Base-by-base conservation (phyloP, 345 rosid species). In the Rubroshorea leprosula region DNA sequence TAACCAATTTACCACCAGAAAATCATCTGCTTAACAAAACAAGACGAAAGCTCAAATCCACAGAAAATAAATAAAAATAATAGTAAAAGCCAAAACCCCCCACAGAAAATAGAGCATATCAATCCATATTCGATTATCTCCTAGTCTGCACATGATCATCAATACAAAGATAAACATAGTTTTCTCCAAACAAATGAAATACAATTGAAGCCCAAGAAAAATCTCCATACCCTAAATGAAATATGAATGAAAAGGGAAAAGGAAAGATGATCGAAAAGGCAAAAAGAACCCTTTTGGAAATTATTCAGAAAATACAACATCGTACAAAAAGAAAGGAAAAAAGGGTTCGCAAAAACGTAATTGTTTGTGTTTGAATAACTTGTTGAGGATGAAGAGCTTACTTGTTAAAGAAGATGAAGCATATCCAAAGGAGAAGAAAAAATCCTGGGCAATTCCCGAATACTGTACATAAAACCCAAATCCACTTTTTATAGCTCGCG, bases 341-440 rank as follows among this genome's bases (percentile, higher is more conserved):
- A 29, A 29, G 35, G n/a, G 23, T 23, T 14, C n/a, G n/a, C n/a
- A n/a, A 35, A 6, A 4, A 55, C 29, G 18, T 13, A 54, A 54
- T 29, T 54, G 23, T 26, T 15, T 14, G 24, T 49, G 21, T 8
- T 1, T 17, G n/a, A 35, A 59, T 10, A 58, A 23, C 29, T 22
- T 17, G 39, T 25, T 51, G 20, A 62, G 31, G 55, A 39, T 5
- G 23, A 39, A 38, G 12, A 74, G 55, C 67, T 70, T 65, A 70
- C 76, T 54, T 70, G 65, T 35, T 1, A 31, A 2, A 8, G 25
- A 62, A 65, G 71, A 56, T 52, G 57, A 60, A 19, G 60, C 54
- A 38, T 47, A 27, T 53, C 41, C 55, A 49, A 63, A 72, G 47
- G 12, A 8, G 6, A 35, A 8, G 41, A 2, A 10, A 35, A 35